Conservation (phyloP, 805 yeast genomes). For the Ogataea paraovalis region DNA sequence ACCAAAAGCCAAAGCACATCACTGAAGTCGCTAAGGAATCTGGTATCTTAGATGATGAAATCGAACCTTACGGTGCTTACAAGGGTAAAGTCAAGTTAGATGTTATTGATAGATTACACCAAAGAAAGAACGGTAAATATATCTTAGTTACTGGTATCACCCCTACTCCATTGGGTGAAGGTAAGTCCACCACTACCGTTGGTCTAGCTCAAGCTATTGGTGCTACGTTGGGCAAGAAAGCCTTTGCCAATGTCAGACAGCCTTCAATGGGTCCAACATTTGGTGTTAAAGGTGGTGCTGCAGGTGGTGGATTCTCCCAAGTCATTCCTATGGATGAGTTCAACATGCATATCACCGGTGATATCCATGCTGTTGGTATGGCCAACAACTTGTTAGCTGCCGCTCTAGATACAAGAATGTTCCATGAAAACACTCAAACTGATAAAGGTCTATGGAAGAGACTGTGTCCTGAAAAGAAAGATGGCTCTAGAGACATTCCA, state of each 20-base stretch:
- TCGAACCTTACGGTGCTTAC: conserved; percentile 83
- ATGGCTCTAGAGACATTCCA: conserved; percentile 72
- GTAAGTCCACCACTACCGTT: conserved; percentile 93
- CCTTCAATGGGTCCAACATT: conserved; percentile 99
- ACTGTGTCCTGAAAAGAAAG: conserved; percentile 77
- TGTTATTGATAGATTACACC: conserved; percentile 62
- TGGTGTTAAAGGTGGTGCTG: conserved; percentile 99
- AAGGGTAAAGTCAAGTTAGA: conserved; percentile 84
- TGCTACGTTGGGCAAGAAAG: conserved; percentile 76
- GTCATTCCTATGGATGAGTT: conserved; percentile 99
- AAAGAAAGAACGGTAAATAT: conserved; percentile 72
- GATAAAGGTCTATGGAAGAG: conserved; percentile 78
- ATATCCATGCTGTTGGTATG: conserved; percentile 91
- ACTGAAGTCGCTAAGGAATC: conserved; percentile 71
- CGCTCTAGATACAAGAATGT: conserved; percentile 94
- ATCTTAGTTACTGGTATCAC: conserved; percentile 95
- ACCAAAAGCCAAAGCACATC: conserved; percentile 83
- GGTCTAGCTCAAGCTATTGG: conserved; percentile 97
- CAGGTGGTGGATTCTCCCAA: conserved; percentile 98
- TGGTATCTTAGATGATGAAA: conserved; percentile 73
- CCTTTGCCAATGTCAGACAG: conserved; percentile 94
- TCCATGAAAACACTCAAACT: conserved; percentile 84
- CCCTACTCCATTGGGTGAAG: conserved; percentile 98
- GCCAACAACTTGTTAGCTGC: conserved; percentile 94
- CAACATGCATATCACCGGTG: conserved; percentile 96